Evolutionary conservation across 495 filamentous ascomycete species (phyloP), one percentile per base, ranked within the genome.

Genomic region (Penicillium herquei): DNA sequence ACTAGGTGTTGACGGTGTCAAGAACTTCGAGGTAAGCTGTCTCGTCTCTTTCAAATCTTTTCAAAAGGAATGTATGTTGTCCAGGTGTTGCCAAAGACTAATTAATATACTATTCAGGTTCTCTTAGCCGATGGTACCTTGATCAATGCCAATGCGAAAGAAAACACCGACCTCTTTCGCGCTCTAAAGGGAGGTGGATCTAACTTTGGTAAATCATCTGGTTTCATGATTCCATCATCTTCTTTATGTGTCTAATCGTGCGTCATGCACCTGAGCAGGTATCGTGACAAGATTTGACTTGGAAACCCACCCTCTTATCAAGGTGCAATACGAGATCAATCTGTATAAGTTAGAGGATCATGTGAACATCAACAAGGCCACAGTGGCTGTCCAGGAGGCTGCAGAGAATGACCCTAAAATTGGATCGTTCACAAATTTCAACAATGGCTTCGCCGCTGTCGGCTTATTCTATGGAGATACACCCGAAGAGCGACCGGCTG

Each of bases 241-340:
- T 39, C 2, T 2, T 9, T n/a, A 1, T 9, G 35, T 1, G 9
- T 39, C 35, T 10, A 39, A n/a, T 26, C 21, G 4, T 26, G 21
- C 21, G 21, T 26, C 4, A 26, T 26, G n/a, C n/a, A n/a, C n/a
- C n/a, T n/a, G n/a, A n/a, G n/a, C 3, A 43, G 42, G 42, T 5
- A 44, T 44, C 30, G 42, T 44, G 17, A 44, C 42, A 13, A 44
- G 42, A 44, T 44, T 44, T 12, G 42, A 44, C 12, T 18, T 44
- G 3, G 42, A 44, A 30, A 44, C 42, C 17, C 42, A 44, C 42
- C 42, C 42, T 12, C 18, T 44, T 3, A 44, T 44, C 18, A 44
- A 44, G 11, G 18, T 44, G 2, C 17, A 44, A 30, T 44, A 44
- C 18, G 26, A 16, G 6, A 44, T 44, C 42, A 44, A 44, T 8